These are phyloP conservation scores for Lasiodiplodia hormozganensis DNA, from an alignment of 2,329 filamentous ascomycete genomes.

Conservation along the genomic window DNA sequence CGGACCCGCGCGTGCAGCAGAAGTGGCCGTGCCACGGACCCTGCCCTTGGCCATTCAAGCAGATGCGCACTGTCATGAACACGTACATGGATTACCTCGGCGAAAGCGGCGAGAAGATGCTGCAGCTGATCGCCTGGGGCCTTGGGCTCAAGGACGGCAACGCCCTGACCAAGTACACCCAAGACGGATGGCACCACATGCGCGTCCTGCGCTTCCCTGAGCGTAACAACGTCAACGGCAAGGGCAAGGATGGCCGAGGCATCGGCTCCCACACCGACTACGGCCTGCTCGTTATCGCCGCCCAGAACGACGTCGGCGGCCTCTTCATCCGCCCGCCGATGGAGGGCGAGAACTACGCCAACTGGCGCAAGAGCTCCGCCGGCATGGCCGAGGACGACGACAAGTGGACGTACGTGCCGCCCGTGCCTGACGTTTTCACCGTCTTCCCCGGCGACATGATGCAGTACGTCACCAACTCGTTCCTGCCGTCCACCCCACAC, in stretches of 20 bases:
- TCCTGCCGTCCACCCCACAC: constrained; percentile 57
- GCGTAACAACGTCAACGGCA: constrained; percentile 52
- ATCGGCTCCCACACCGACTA: constrained; percentile 63
- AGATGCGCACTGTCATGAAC: constrained; percentile 51
- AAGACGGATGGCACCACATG: constrained; percentile 62
- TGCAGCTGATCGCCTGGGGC: constrained; percentile 56
- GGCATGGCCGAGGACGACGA: constrained; percentile 55
- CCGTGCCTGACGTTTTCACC: constrained; percentile 53
- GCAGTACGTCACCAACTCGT: constrained; percentile 58
- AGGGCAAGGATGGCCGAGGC: constrained; percentile 57
- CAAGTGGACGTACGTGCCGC: constrained; percentile 58
- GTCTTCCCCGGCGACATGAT: constrained; percentile 63
- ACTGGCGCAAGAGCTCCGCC: constrained; percentile 56
- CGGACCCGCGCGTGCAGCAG: constrained; percentile 49
- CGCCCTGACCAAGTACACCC: constrained; percentile 51
- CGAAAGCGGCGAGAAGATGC: constrained; percentile 53
- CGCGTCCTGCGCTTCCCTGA: constrained; percentile 54
- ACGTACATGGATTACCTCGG: constrained; percentile 53
- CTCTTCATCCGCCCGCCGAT: constrained; percentile 56
- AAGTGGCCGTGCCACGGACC: constrained; percentile 60
- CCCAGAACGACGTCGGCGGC: constrained; percentile 59
- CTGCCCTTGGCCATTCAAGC: constrained; percentile 55
- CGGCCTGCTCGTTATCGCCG: constrained; percentile 59
- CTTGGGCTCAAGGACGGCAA: constrained; percentile 49
- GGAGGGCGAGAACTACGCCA: constrained; percentile 51